These are phyloP conservation scores for Pseudozyma sp. DNA, from an alignment of 1,284 basidiomycete genomes.

Conservation along the genomic window DNA sequence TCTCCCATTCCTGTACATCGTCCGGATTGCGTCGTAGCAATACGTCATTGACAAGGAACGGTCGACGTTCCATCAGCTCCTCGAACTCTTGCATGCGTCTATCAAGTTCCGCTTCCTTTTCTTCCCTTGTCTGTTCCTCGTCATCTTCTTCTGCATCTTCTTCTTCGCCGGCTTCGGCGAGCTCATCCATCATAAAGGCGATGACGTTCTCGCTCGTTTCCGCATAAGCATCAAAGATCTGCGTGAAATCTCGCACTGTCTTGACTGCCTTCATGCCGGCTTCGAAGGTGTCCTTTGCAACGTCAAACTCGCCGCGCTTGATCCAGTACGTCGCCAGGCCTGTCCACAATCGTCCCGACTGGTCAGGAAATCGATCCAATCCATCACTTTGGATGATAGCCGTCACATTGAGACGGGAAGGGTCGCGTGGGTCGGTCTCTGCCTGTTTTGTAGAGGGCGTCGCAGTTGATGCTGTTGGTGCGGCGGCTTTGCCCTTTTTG, in stretches of 20 bases:
- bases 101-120: conserved; percentile 89
- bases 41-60: conserved; percentile 97
- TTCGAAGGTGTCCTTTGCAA: conserved; percentile 88
- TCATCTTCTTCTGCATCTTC: conserved; percentile 43
- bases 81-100: conserved; percentile 92
- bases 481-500: conserved; percentile 12
- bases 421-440: conserved; percentile 82
- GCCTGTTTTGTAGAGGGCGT: conserved; percentile 74
- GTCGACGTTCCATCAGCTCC: conserved; percentile 91
- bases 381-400: conserved; percentile 86
- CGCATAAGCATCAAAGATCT: conserved; percentile 96
- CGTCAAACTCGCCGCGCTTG: conserved; percentile 93
- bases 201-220: conserved; percentile 94
- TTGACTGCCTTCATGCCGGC: conserved; percentile 84
- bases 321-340: conserved; percentile 98
- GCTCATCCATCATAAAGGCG: conserved; percentile 87
- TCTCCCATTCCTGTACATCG: conserved; percentile 99
- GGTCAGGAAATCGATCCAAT: conserved; percentile 89
- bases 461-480: conserved; percentile 63
- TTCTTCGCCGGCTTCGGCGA: conserved; percentile 72
- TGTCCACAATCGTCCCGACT: conserved; percentile 94
- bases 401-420: conserved; percentile 86
- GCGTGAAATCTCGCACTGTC: conserved; percentile 96
- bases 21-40: conserved; percentile 92
- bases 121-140: conserved; percentile 70